Conservation (phyloP, 2,329 filamentous ascomycete species). For the Orbilia javanica region DNA sequence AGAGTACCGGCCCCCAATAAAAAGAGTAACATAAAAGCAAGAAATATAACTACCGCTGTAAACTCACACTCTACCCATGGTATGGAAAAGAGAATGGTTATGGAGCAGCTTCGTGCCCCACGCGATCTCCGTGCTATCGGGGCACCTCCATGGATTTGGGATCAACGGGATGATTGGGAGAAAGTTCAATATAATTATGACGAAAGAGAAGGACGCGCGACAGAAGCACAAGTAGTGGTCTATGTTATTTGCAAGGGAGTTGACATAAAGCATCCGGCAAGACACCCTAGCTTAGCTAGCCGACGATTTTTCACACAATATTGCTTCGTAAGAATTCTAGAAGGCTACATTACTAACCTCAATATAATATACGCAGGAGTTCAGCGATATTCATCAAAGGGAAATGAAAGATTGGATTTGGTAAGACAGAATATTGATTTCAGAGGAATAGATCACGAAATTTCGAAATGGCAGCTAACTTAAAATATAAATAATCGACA, state of each 20-base stretch:
- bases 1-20: not conserved
- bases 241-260: conserved; percentile 37
- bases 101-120: not conserved
- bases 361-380: conserved; percentile 6
- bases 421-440: not conserved
- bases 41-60: not conserved
- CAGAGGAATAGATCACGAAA: not conserved
- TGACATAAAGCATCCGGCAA: conserved; percentile 22
- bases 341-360: not conserved
- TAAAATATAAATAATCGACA: not conserved
- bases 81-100: not conserved
- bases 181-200: not conserved
- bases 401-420: conserved; percentile 20
- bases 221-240: not conserved
- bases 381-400: not conserved
- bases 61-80: not conserved
- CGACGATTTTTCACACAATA: not conserved
- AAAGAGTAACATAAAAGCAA: not conserved
- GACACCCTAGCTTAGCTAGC: too few species aligned
- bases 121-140: not conserved
- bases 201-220: not conserved
- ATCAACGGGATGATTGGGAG: not conserved
- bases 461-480: not conserved
- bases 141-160: not conserved
- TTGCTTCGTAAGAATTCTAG: not conserved